Conservation (phyloP, 257 asterid genomes). For the Penstemon eatonii region DNA sequence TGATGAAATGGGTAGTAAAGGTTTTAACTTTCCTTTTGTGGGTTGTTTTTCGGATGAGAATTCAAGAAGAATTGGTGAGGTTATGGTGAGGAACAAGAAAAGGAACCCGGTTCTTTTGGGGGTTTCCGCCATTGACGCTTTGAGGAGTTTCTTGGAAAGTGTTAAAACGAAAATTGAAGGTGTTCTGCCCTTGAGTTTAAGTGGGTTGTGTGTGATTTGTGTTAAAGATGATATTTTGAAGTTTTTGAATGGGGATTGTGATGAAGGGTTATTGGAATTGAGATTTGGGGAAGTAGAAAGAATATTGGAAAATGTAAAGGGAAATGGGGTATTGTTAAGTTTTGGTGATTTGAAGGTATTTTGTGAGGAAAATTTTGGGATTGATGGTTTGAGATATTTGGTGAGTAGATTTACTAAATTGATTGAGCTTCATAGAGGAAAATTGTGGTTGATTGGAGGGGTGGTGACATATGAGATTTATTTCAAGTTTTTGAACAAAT, state of each 20-base stretch:
- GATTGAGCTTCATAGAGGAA: conserved; percentile 43
- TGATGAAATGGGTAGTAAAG: conserved; percentile 35
- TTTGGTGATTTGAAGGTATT: conserved; percentile 61
- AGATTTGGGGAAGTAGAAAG: conserved; percentile 54
- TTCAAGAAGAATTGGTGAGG: conserved; percentile 61
- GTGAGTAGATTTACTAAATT: conserved; percentile 45
- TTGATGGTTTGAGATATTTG: conserved; percentile 47
- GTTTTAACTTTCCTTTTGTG: conserved; percentile 69
- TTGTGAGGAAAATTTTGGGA: conserved; percentile 32
- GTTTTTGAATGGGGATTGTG: conserved; percentile 53
- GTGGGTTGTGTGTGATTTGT: conserved; percentile 53
- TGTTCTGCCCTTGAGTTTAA: conserved; percentile 47
- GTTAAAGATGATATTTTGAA: conserved; percentile 53
- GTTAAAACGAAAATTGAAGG: conserved; percentile 36
- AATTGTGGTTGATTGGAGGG: conserved; percentile 70
- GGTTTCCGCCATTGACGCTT: conserved; percentile 55
- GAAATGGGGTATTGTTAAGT: conserved; percentile 53
- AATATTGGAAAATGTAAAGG: conserved; percentile 32
- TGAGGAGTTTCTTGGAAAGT: conserved; percentile 54
- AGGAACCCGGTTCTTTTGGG: conserved; percentile 79
- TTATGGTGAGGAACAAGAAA: conserved; percentile 50
- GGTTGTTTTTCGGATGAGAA: conserved; percentile 62
- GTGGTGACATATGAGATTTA: conserved; percentile 61
- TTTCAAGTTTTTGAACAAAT: conserved; percentile 55
- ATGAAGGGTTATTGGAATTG: conserved; percentile 47